These are phyloP conservation scores for Aspergillus pseudoviridinutans DNA, from an alignment of 2,329 filamentous ascomycete species.

Conservation along the genomic window DNA sequence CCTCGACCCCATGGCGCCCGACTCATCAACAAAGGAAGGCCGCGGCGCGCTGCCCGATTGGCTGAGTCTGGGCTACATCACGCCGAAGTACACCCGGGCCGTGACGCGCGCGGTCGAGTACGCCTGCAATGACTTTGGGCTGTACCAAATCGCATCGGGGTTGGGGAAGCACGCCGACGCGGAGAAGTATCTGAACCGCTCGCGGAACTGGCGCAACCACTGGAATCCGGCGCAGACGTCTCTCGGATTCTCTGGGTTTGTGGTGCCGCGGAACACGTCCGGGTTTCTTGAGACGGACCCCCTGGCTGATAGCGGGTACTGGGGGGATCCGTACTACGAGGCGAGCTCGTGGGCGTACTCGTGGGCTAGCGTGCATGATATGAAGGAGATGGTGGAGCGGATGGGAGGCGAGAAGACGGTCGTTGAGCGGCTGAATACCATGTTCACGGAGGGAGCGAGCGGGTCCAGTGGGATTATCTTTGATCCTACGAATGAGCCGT, in stretches of 20 bases:
- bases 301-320: constrained; percentile 59
- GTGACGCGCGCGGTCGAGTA: constrained; percentile 66
- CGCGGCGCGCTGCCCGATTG: constrained; percentile 67
- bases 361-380: constrained; percentile 66
- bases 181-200: constrained; percentile 58
- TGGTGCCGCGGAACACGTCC: constrained; percentile 56
- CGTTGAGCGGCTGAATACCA: constrained; percentile 51
- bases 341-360: constrained; percentile 62
- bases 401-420: constrained; percentile 48
- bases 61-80: constrained; percentile 62
- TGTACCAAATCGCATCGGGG: constrained; percentile 62
- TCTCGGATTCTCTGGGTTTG: constrained; percentile 61
- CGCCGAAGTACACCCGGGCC: constrained; percentile 57
- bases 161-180: constrained; percentile 51
- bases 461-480: constrained; percentile 53
- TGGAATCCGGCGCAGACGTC: constrained; percentile 60
- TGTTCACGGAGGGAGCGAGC: constrained; percentile 45
- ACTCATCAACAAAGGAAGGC: constrained; percentile 64
- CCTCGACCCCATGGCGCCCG: constrained; percentile 49
- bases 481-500: constrained; percentile 64
- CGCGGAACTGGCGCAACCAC: constrained; percentile 67
- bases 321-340: constrained; percentile 60
- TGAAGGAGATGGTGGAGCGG: constrained; percentile 51
- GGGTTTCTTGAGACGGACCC: constrained; percentile 50
- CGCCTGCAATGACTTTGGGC: constrained; percentile 63